These are phyloP conservation scores for Geranium brycei DNA, from an alignment of 345 rosid genomes.

Conservation along the genomic window DNA sequence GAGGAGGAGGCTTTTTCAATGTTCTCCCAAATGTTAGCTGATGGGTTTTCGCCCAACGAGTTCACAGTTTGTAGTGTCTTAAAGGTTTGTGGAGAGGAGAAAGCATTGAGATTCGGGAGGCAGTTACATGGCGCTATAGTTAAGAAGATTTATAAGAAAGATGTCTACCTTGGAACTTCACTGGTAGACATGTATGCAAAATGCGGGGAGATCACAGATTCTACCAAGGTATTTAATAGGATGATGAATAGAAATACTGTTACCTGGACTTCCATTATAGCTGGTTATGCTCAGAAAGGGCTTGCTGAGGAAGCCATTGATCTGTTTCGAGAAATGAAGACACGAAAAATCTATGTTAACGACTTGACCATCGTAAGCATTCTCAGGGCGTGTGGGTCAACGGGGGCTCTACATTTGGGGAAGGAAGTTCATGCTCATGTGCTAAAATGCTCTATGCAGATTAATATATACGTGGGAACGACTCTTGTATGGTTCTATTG, in stretches of 20 bases:
- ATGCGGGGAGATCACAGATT: conserved; percentile 60
- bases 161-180: conserved; percentile 57
- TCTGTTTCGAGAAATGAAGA: conserved; percentile 67
- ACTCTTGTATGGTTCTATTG: conserved; percentile 79
- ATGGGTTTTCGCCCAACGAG: conserved; percentile 61
- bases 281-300: conserved; percentile 75
- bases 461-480: conserved; percentile 49
- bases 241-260: conserved; percentile 62
- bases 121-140: conserved; percentile 57
- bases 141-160: conserved; percentile 44
- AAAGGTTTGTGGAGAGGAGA: conserved; percentile 63
- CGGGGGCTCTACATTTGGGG: conserved; percentile 40
- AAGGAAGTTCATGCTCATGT: conserved; percentile 71
- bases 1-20: conserved; percentile 42
- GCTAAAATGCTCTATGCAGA: conserved; percentile 37
- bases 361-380: conserved; percentile 62
- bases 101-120: conserved; percentile 44
- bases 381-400: conserved; percentile 72
- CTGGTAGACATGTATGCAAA: conserved; percentile 83
- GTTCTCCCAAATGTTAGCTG: conserved; percentile 46
- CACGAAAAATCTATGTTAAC: conserved; percentile 44
- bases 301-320: conserved; percentile 61
- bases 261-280: conserved; percentile 83
- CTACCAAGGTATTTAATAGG: conserved; percentile 46
- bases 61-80: conserved; percentile 55